Conservation (phyloP, 2,329 filamentous ascomycete genomes). For the Pyricularia sp. region DNA sequence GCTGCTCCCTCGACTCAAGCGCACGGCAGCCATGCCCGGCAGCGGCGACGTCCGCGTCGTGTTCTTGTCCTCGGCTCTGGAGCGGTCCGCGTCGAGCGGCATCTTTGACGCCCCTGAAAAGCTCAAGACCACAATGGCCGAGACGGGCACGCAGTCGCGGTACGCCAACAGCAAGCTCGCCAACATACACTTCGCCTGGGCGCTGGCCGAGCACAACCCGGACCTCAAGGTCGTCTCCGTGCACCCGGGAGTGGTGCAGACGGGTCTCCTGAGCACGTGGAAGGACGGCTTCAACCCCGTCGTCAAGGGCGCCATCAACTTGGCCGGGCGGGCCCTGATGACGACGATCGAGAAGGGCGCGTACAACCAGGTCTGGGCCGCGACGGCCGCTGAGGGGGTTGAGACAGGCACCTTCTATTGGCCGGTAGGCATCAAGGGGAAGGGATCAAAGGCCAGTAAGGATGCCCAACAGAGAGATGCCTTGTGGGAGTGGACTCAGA, state of each 20-base stretch:
- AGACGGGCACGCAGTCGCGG: slow-evolving; percentile 10
- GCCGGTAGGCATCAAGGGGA: slow-evolving; percentile 18
- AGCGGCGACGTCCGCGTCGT: slow-evolving; percentile 16
- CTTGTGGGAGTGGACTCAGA: slow-evolving; percentile 23
- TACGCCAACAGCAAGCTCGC: slow-evolving; percentile 25
- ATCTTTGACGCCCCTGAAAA: slow-evolving; percentile 3
- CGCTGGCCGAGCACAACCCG: slow-evolving; percentile 18
- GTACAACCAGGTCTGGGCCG: slow-evolving; percentile 32
- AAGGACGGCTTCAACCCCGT: neutral
- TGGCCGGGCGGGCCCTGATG: neutral
- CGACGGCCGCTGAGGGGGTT: slow-evolving; percentile 18
- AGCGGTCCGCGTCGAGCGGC: slow-evolving; percentile 7
- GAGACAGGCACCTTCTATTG: slow-evolving; percentile 22
- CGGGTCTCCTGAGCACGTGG: slow-evolving; percentile 8
- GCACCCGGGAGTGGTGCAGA: slow-evolving; percentile 20
- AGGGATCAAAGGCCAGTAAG: slow-evolving; percentile 9
- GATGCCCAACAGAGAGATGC: slow-evolving; percentile 15
- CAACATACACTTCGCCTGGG: slow-evolving; percentile 19
- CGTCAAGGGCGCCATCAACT: neutral
- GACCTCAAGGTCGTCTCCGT: slow-evolving; percentile 15
- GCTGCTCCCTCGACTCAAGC: slow-evolving; percentile 17
- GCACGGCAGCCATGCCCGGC: slow-evolving; percentile 9
- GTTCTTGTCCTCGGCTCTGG: slow-evolving; percentile 12
- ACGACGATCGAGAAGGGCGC: slow-evolving; percentile 18
- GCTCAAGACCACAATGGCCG: neutral